A percentile compares a stretch with the other conserved stretches of the same genome.
These are phyloP conservation scores for Panicum hallii DNA, from an alignment of 202 grass and related monocot species.

Conservation along the genomic window DNA sequence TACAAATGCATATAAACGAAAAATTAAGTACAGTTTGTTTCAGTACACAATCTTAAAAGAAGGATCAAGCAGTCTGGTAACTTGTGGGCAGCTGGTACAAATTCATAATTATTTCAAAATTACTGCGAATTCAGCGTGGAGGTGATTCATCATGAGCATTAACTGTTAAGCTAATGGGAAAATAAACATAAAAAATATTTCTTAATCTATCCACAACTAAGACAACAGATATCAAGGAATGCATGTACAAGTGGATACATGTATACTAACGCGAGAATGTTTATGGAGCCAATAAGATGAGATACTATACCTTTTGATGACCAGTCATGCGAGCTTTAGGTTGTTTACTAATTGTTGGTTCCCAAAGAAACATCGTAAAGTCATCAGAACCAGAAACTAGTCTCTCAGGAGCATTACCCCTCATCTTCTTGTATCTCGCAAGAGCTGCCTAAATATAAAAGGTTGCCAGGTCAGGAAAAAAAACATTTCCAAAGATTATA, in stretches of 20 bases:
- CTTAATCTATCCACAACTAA: not conserved
- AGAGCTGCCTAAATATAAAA: constrained; percentile 68
- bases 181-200: not conserved
- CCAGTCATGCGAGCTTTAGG: constrained; percentile 92
- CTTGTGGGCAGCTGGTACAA: not conserved
- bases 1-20: constrained; percentile 13
- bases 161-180: constrained; percentile 2
- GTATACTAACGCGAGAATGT: constrained; percentile 3
- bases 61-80: not conserved
- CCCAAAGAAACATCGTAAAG: constrained; percentile 98
- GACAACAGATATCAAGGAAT: constrained; percentile 9
- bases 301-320: constrained; percentile 87
- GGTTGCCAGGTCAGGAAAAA: constrained; percentile 16
- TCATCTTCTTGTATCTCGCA: constrained; percentile 86
- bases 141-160: not conserved
- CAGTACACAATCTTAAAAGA: not conserved
- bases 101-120: not conserved
- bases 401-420: constrained; percentile 82
- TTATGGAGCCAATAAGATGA: constrained; percentile 17
- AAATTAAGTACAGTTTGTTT: not conserved
- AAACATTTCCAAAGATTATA: not conserved
- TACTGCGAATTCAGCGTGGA: not conserved
- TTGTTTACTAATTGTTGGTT: constrained; percentile 80
- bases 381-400: constrained; percentile 97
- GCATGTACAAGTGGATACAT: not conserved